phyloP scores from a whole-genome alignment of 768 basidiomycete genomes.

The Leccinum truebloodii region DNA sequence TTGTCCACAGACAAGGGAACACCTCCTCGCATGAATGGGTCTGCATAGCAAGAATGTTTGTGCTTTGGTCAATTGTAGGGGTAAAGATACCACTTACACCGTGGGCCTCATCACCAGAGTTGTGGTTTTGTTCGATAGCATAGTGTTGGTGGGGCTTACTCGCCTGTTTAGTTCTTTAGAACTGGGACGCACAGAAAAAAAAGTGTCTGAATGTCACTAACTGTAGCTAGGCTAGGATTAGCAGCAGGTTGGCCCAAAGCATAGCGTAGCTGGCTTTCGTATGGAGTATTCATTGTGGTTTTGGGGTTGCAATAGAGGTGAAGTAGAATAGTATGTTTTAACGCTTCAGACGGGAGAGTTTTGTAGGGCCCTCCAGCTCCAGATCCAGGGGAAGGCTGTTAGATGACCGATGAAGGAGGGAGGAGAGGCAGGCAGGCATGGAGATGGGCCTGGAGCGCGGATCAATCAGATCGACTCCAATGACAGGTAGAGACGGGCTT shows the following conservation, averaged over 20 bases:
- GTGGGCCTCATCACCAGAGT: not conserved
- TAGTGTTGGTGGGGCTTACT: not conserved
- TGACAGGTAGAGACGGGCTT: not conserved
- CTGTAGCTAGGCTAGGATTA: no score
- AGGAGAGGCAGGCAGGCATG: not conserved
- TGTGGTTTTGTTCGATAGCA: not conserved
- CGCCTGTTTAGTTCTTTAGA: not conserved
- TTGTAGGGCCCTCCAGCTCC: constrained; percentile 3
- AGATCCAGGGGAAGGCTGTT: not conserved
- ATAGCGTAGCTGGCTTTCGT: not conserved
- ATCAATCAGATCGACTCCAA: not conserved
- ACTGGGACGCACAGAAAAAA: not conserved
- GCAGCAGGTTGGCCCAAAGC: not conserved
- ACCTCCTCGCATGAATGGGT: not conserved
- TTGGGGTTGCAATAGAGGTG: not conserved
- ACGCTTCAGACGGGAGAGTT: not conserved
- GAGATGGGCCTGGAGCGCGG: not conserved
- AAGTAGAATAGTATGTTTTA: no score
- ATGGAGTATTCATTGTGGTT: not conserved
- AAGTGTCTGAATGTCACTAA: not conserved
- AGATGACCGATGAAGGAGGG: not conserved
- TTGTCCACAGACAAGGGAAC: not conserved
- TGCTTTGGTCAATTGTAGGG: not conserved
- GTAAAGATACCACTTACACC: constrained; percentile 1
- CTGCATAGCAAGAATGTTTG: not conserved